Percentiles rank a stretch among this genome's conserved stretches.
These are phyloP conservation scores for Naegleria fowleri DNA, from an alignment of 208 protist genomes.

Conservation along the genomic window DNA sequence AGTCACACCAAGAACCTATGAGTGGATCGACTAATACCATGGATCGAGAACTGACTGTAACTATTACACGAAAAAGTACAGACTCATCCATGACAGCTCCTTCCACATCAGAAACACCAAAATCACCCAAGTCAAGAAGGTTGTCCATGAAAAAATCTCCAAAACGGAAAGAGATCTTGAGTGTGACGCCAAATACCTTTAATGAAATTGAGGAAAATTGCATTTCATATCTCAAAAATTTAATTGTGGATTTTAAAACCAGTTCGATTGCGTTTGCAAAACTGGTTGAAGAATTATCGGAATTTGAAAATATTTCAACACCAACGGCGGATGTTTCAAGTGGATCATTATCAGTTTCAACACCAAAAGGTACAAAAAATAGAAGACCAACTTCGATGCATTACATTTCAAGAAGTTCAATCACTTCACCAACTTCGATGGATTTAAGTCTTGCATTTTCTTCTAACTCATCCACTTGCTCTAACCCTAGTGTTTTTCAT, in stretches of 20 bases:
- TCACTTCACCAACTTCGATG: neutral
- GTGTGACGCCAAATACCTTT: neutral
- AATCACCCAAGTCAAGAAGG: neutral
- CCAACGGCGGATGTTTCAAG: neutral
- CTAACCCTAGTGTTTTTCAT: neutral
- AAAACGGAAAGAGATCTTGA: neutral
- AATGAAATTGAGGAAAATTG: neutral
- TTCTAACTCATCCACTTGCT: neutral
- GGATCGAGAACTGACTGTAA: too few relatives aligned
- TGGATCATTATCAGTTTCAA: neutral
- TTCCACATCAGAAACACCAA: neutral
- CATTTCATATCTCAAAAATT: neutral
- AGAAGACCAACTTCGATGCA: neutral
- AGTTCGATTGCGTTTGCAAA: neutral
- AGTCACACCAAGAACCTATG: neutral
- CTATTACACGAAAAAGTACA: too few relatives aligned
- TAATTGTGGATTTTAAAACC: neutral
- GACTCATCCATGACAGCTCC: too few relatives aligned
- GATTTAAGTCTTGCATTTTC: neutral
- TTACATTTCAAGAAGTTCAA: neutral
- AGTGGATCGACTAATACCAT: too few relatives aligned
- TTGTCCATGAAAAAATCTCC: neutral
- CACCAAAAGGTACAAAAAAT: neutral
- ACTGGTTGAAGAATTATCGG: neutral
- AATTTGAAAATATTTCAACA: neutral